Evolutionary conservation across 768 basidiomycete species (phyloP), one percentile per base, ranked within the genome.

Genomic region (Termitomyces sp.): DNA sequence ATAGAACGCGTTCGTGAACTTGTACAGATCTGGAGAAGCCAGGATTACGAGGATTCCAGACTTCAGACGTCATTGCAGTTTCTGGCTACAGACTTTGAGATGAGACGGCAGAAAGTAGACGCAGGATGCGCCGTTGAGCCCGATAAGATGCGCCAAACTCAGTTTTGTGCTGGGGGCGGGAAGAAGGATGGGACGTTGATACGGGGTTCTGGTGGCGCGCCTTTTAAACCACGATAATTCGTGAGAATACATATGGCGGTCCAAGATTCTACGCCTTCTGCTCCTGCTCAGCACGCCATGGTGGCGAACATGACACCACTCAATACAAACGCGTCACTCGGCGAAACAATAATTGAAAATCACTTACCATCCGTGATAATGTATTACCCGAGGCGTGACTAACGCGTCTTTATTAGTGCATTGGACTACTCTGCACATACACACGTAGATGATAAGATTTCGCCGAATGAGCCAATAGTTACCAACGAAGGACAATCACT

Each of bases 221-320:
- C 6, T 49, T 49, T 49, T 32, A 49, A 31, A 32, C 9, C 20
- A 46, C 20, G 20, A 46, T 20, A 5, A 4, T 46, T 9, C n/a
- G 17, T 46, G n/a, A 10, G 20, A 20, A 20, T 43, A 43, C 37
- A 17, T 7, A 43, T 40, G n/a, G n/a, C 8, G 43, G n/a, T 25
- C 45, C 11, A 6, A 47, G 46, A 47, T 11, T 47, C 25, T 8
- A 29, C 46, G 46, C 47, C 12, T 48, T 12, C 12, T 29, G 11
- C 47, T 14, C 12, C 5, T 8, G 54, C 31, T 31, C n/a, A 58
- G 45, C 57, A 58, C 57, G 57, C 47, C 57, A 58, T 58, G 56
- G 56, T 57, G 56, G 42, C 56, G 45, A 57, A 57, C n/a, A 49
- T 56, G 53, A 55, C 38, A 58, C 37, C 60, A 48, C 40, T 34